phyloP scores from a whole-genome alignment of 2,329 filamentous ascomycete species.

The Xylariaceae sp. region DNA sequence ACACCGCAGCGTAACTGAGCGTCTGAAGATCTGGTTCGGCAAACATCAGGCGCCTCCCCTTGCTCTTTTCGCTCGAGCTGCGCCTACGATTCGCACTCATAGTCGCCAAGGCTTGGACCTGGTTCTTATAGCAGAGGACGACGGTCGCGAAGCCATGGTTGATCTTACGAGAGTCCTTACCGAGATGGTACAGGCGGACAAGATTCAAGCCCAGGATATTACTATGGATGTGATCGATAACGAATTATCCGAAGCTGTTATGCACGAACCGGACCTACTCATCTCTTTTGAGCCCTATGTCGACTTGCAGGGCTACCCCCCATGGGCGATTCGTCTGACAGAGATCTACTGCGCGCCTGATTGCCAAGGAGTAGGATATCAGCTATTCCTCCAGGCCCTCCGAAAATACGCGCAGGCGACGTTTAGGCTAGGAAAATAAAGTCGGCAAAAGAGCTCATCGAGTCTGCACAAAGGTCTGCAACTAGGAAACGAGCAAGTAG shows the following conservation, averaged over 20 bases:
- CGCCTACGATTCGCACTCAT: conserved; percentile 35
- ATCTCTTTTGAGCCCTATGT: conserved; percentile 81
- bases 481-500: neutral
- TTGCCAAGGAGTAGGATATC: conserved; percentile 82
- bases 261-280: conserved; percentile 84
- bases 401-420: conserved; percentile 81
- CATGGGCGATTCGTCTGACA: conserved; percentile 91
- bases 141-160: conserved; percentile 88
- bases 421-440: conserved; percentile 71
- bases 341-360: conserved; percentile 82
- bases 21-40: conserved; percentile 84
- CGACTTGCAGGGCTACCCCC: conserved; percentile 84
- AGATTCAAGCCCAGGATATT: conserved; percentile 76
- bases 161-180: conserved; percentile 91
- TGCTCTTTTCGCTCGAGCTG: conserved; percentile 46
- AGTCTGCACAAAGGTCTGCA: neutral
- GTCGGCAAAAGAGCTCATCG: neutral
- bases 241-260: conserved; percentile 73
- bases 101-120: conserved; percentile 46
- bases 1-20: conserved; percentile 71
- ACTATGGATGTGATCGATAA: conserved; percentile 81
- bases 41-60: conserved; percentile 62
- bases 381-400: conserved; percentile 81
- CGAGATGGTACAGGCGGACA: conserved; percentile 89
- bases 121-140: conserved; percentile 78